Evolutionary conservation across 768 basidiomycete species (phyloP).

Genomic region (Cystobasidium ongulense): DNA sequence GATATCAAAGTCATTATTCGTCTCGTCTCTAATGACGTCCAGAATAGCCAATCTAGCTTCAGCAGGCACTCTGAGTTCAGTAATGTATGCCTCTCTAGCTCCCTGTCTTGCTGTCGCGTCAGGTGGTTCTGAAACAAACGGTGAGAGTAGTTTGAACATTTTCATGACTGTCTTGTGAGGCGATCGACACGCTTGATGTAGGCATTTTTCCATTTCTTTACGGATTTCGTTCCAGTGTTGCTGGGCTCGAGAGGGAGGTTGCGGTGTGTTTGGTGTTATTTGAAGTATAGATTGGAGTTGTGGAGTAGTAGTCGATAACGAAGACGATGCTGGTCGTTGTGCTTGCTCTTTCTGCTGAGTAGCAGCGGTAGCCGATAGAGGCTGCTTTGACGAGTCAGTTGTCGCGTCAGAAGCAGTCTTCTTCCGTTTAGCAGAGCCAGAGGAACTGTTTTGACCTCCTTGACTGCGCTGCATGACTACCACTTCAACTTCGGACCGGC

Average conservation of each 20-base stretch:
- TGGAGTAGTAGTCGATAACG: not conserved
- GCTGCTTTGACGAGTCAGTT: not conserved
- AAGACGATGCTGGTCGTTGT: not conserved
- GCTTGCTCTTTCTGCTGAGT: not conserved
- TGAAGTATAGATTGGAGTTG: not conserved
- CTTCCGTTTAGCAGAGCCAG: not conserved
- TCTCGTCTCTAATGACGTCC: conserved; percentile 1
- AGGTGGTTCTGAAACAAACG: conserved; percentile 18
- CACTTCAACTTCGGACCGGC: not conserved
- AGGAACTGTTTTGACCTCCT: not conserved
- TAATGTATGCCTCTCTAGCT: not conserved
- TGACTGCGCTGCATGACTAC: not conserved
- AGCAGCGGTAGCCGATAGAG: not conserved
- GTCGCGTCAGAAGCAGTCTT: not conserved
- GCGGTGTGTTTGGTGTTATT: not conserved
- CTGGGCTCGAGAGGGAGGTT: not conserved
- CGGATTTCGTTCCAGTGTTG: not conserved
- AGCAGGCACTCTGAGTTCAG: conserved; percentile 10
- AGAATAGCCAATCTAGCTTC: not conserved
- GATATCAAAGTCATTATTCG: conserved; percentile 14
- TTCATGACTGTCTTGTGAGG: conserved; percentile 19
- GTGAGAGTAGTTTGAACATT: conserved; percentile 7
- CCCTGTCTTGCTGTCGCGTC: conserved; percentile 1
- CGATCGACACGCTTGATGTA: conserved; percentile 2
- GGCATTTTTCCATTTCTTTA: not conserved